These are phyloP conservation scores for Raffaelea ambrosiae DNA, from an alignment of 2,329 filamentous ascomycete genomes.

Conservation along the genomic window DNA sequence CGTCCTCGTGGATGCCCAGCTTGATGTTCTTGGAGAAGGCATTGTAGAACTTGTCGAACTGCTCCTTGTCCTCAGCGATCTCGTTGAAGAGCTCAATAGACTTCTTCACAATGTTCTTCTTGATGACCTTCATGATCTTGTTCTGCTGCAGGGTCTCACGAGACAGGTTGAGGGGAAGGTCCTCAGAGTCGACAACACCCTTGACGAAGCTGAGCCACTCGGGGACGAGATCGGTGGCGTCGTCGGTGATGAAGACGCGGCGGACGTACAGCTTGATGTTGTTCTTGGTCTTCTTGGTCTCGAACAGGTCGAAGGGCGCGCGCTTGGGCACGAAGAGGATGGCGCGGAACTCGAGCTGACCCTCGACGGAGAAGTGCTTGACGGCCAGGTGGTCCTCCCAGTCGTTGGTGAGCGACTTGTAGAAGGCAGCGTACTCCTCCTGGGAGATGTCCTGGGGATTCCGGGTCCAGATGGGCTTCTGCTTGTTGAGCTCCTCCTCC, in stretches of 20 bases:
- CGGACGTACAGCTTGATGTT: conserved; percentile 99
- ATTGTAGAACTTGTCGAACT: conserved; percentile 99
- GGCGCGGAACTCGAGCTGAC: conserved; percentile 99
- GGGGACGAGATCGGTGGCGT: conserved; percentile 96
- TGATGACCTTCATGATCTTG: conserved; percentile 99
- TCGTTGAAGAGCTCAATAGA: conserved; percentile 98
- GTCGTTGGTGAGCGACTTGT: conserved; percentile 99
- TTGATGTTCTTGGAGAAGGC: conserved; percentile 99
- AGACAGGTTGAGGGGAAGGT: conserved; percentile 97
- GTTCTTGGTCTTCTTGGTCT: conserved; percentile 99
- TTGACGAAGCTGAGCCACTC: conserved; percentile 99
- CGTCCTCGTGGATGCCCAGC: conserved; percentile 99
- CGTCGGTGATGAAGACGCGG: conserved; percentile 99
- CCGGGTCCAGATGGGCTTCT: conserved; percentile 99
- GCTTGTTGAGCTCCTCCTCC: conserved; percentile 99
- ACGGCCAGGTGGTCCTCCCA: conserved; percentile 99
- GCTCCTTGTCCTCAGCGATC: conserved; percentile 98
- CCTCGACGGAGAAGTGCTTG: conserved; percentile 99
- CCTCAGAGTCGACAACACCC: conserved; percentile 99
- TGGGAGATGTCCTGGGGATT: conserved; percentile 91
- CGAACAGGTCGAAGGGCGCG: conserved; percentile 97
- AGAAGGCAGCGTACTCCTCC: conserved; percentile 98
- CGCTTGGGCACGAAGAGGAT: conserved; percentile 99
- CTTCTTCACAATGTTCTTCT: conserved; percentile 99
- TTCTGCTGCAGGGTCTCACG: conserved; percentile 99